Evolutionary conservation across 2,329 filamentous ascomycete species (phyloP).

Genomic region (Plectosphaerella sp.): DNA sequence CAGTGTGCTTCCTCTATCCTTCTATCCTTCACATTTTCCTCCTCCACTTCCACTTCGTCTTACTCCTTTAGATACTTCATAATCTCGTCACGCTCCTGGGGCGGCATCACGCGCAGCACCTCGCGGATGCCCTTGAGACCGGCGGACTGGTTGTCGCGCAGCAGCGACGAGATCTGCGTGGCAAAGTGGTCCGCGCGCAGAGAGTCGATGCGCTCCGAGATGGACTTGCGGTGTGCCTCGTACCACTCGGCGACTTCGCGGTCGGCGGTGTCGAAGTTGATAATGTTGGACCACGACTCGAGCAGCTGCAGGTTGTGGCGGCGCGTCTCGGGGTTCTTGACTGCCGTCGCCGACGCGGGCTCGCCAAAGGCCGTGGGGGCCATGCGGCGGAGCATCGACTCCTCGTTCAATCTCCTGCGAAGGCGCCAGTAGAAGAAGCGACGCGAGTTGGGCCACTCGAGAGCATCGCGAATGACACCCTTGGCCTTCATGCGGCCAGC

Average conservation of each 20-base stretch:
- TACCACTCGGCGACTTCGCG: slow-evolving; percentile 89
- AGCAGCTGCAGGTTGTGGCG: slow-evolving; percentile 68
- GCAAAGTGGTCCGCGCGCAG: slow-evolving; percentile 70
- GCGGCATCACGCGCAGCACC: slow-evolving; percentile 79
- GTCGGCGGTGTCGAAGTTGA: slow-evolving; percentile 75
- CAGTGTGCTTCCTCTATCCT: not conserved
- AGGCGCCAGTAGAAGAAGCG: slow-evolving; percentile 99
- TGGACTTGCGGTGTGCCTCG: slow-evolving; percentile 82
- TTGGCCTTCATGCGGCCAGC: slow-evolving; percentile 98
- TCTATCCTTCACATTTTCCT: not conserved
- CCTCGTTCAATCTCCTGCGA: slow-evolving; percentile 92
- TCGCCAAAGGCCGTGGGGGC: slow-evolving; percentile 31
- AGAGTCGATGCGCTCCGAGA: slow-evolving; percentile 78
- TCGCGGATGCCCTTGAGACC: slow-evolving; percentile 82
- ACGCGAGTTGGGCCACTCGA: slow-evolving; percentile 84
- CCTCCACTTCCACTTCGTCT: not conserved
- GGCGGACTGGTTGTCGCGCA: slow-evolving; percentile 54
- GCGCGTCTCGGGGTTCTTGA: slow-evolving; percentile 50
- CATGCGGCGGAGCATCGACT: slow-evolving; percentile 94
- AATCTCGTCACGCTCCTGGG: slow-evolving; percentile 81
- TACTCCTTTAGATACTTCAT: slow-evolving; percentile 54
- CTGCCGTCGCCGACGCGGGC: slow-evolving; percentile 25
- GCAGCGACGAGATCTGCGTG: slow-evolving; percentile 38
- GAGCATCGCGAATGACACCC: slow-evolving; percentile 78
- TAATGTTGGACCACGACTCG: slow-evolving; percentile 75